Evolutionary conservation across 2,329 filamentous ascomycete species (phyloP).

Genomic region (Pezicula neosporulosa): DNA sequence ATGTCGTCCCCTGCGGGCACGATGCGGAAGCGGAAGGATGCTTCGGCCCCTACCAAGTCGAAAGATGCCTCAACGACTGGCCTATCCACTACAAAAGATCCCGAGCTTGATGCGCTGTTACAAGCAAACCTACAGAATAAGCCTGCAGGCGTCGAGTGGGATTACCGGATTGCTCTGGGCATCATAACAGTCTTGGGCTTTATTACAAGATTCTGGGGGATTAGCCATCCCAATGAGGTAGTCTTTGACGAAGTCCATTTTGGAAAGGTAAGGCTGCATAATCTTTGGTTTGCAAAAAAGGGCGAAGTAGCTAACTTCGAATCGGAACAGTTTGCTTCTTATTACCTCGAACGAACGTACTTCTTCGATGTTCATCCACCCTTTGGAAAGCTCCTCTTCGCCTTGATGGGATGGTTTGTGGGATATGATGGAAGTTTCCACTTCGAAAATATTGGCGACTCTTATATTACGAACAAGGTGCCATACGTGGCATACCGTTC

Average conservation of each 20-base stretch:
- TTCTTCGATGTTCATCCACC: conserved; percentile 99
- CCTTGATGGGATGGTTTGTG: conserved; percentile 94
- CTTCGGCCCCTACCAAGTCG: conserved; percentile 43
- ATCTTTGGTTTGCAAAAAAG: neutral
- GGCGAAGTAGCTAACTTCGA: conserved; percentile 4
- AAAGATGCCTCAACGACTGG: conserved; percentile 35
- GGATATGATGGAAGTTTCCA: conserved; percentile 96
- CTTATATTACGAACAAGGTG: conserved; percentile 94
- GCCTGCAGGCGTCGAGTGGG: conserved; percentile 60
- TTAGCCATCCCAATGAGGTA: conserved; percentile 91
- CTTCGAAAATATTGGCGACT: conserved; percentile 99
- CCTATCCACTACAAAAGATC: conserved; percentile 27
- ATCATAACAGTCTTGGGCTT: conserved; percentile 84
- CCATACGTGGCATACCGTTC: conserved; percentile 95
- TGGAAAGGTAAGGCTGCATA: conserved; percentile 75
- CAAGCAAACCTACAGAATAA: conserved; percentile 37
- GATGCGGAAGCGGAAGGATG: conserved; percentile 36
- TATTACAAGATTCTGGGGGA: conserved; percentile 91
- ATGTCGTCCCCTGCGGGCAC: conserved; percentile 29
- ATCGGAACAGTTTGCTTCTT: conserved; percentile 62
- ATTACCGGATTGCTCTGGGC: conserved; percentile 76
- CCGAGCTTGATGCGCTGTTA: conserved; percentile 48
- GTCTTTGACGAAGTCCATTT: conserved; percentile 99
- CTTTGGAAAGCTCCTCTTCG: conserved; percentile 96
- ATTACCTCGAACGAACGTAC: conserved; percentile 93